Base-by-base conservation (phyloP, 2,329 filamentous ascomycete genomes). In the Colletotrichum brevisporum region DNA sequence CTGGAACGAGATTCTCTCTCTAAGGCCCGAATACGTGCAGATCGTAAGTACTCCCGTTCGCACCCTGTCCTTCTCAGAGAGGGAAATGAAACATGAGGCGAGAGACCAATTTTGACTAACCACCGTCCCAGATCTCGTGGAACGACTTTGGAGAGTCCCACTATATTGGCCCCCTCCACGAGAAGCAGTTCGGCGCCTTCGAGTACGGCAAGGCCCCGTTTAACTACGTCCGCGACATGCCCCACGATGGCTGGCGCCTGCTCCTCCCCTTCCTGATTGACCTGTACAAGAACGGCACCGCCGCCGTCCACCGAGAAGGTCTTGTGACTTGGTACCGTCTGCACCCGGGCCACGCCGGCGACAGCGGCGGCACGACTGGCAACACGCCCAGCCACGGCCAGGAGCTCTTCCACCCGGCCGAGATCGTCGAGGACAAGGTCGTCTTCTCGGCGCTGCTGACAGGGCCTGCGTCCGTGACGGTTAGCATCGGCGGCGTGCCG, bases 91-190 rank as follows among this genome's bases (percentile, higher is more conserved):
- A 31, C 9, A 36, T 36, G 31, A 36, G 6, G 2, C 10, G 31
- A 36, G 31, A 24, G 21, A 24, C 82, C 47, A 26, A 13, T n/a
- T 27, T 36, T 36, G 31, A 9, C 50, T 65, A 0, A 69, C 61
- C 8, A 6, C 47, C 21, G 21, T 4, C 0, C 2, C 3, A 69
- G 67, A 64, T 69, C 36, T 66, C 83, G n/a, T 82, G 79, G 79
- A 82, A 82, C 60, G 80, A 89, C 73, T 88, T 84, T 56, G 86
- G 86, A 41, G 86, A 88, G 73, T 85, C 82, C 16, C 86, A 89
- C 72, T 88, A 89, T 72, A 80, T 87, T 18, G 85, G 83, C 0
- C 86, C 85, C 1, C 74, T 86, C 21, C 78, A 78, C 39, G 65
- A 64, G 39, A 64, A 69, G 45, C 59, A 71, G 10, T 71, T 71